Percentiles rank a stretch among this genome's conserved stretches.
phyloP scores from a whole-genome alignment of 225 moss, liverwort and hornwort genomes.

The Bryoerythrophyllum caledonicum region DNA sequence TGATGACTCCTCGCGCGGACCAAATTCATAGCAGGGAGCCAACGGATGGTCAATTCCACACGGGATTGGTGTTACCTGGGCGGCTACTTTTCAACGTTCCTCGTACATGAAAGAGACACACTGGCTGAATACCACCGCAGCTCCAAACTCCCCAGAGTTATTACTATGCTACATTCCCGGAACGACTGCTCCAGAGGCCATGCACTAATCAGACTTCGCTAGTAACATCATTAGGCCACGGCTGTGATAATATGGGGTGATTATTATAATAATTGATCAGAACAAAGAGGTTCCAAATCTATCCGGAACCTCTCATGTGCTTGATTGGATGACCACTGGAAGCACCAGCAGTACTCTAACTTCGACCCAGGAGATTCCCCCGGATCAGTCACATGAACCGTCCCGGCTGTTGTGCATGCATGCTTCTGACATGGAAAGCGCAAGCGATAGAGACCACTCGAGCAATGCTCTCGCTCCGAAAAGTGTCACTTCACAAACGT shows the following conservation, averaged over 20 bases:
- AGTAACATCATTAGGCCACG: neutral
- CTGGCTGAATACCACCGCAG: neutral
- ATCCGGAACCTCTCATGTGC: neutral
- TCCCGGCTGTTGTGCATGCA: constrained; percentile 17
- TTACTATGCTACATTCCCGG: neutral
- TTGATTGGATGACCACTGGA: neutral
- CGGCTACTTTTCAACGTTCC: constrained; percentile 14
- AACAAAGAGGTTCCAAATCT: constrained; percentile 17
- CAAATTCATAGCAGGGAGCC: neutral
- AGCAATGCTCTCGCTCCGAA: neutral
- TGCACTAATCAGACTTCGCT: neutral
- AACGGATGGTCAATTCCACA: constrained; percentile 4
- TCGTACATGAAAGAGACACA: constrained; percentile 1
- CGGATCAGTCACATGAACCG: constrained; percentile 7
- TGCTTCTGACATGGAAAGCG: constrained; percentile 16
- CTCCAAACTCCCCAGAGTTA: neutral
- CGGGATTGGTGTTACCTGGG: constrained; percentile 1
- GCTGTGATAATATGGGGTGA: neutral
- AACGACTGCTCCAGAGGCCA: neutral
- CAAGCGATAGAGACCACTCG: neutral
- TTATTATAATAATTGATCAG: constrained; percentile 2
- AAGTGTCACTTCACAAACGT: neutral
- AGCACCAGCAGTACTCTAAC: neutral
- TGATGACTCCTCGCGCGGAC: constrained; percentile 8
- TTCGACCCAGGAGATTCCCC: constrained; percentile 1